These are phyloP conservation scores for Morella rubra DNA, from an alignment of 306 rosid species.

Conservation along the genomic window DNA sequence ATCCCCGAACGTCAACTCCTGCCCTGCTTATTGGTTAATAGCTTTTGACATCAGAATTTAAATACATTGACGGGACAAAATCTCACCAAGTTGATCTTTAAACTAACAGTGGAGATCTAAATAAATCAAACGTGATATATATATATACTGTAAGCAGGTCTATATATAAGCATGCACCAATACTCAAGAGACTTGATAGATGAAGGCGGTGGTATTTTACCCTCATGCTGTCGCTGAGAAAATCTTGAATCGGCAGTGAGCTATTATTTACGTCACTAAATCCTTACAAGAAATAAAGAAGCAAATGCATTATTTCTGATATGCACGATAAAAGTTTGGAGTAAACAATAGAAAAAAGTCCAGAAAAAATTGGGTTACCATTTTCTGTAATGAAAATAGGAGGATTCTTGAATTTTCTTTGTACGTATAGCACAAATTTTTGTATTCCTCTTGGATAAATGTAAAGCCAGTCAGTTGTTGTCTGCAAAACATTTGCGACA, in stretches of 20 bases:
- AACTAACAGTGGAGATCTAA: too few relatives aligned
- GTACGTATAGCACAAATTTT: conserved; percentile 27
- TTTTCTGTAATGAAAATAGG: conserved; percentile 55
- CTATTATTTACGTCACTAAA: conserved; percentile 43
- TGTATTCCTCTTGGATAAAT: conserved; percentile 53
- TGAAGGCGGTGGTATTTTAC: conserved; percentile 46
- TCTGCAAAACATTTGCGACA: conserved; percentile 35
- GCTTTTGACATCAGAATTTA: too few relatives aligned
- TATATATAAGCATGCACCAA: neutral
- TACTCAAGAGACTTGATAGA: conserved; percentile 42
- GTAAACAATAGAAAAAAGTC: neutral
- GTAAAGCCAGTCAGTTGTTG: conserved; percentile 51
- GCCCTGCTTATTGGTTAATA: too few relatives aligned
- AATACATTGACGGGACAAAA: neutral
- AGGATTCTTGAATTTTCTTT: conserved; percentile 42
- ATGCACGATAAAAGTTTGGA: neutral
- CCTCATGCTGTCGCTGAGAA: conserved; percentile 44
- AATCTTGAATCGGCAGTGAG: conserved; percentile 34
- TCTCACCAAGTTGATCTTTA: too few relatives aligned
- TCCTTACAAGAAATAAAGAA: conserved; percentile 25
- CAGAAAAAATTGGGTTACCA: conserved; percentile 30
- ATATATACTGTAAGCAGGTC: too few relatives aligned
- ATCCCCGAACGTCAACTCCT: too few relatives aligned
- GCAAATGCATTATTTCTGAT: neutral
- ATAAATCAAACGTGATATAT: too few relatives aligned